Conservation (phyloP, 2,329 filamentous ascomycete genomes). For the Spiromastix sp. region DNA sequence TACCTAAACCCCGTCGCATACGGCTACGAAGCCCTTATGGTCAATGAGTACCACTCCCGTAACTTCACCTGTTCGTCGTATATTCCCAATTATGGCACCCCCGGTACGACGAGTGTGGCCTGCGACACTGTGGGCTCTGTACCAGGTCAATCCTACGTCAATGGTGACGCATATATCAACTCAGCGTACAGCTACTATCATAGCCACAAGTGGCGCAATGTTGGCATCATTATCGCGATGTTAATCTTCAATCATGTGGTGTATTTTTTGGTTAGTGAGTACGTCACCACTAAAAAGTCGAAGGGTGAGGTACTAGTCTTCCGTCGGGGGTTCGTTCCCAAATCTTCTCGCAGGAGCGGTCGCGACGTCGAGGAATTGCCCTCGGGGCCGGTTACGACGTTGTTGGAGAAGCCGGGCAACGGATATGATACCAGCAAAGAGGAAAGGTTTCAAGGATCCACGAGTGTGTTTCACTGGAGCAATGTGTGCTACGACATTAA, state of each 20-base stretch:
- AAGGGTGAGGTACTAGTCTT: constrained; percentile 2
- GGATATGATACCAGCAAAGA: background rate
- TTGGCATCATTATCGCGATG: constrained; percentile 36
- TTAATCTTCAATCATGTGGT: background rate
- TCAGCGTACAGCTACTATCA: constrained; percentile 47
- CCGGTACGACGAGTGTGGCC: constrained; percentile 31
- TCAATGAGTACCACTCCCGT: constrained; percentile 67
- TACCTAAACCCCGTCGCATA: constrained; percentile 72
- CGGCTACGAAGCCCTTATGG: constrained; percentile 67
- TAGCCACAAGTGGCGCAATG: constrained; percentile 53
- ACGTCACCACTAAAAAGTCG: too few relatives aligned
- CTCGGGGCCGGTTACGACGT: constrained; percentile 19
- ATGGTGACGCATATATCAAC: constrained; percentile 48
- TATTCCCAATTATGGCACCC: constrained; percentile 34
- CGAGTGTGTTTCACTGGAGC: constrained; percentile 72
- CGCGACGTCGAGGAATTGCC: constrained; percentile 7
- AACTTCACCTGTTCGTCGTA: constrained; percentile 42
- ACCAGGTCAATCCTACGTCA: constrained; percentile 41
- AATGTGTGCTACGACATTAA: constrained; percentile 72
- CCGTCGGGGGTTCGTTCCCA: constrained; percentile 39
- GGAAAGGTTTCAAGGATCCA: constrained; percentile 2
- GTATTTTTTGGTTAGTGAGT: background rate
- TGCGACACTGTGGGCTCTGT: constrained; percentile 52
- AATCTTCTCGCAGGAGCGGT: constrained; percentile 36
- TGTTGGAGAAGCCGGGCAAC: constrained; percentile 23